Evolutionary conservation across 345 rosid genomes (phyloP), one percentile per base, ranked within the genome.

Genomic region (Boechera retrofracta): DNA sequence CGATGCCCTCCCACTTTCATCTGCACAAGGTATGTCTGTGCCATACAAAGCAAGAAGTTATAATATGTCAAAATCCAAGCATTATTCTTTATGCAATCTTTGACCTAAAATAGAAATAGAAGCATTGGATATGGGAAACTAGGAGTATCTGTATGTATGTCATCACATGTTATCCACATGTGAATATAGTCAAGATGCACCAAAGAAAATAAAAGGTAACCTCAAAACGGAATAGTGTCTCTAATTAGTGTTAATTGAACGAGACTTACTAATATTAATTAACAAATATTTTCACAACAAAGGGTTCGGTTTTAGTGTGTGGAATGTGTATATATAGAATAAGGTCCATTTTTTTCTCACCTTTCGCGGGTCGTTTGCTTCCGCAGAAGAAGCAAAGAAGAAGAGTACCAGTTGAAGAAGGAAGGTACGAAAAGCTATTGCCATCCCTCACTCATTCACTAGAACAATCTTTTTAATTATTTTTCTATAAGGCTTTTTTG

Each of bases 1-100:
- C 31, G 64, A 74, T 74, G 78, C 18, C 68, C 78, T 33, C 72
- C 78, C 45, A 66, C 21, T 64, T 65, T 64, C 77, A 74, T 44
- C 29, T 74, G 72, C 21, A 74, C 77, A 44, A 74, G 77, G 48
- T 65, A 74, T 74, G 66, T 24, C 77, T 74, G 56, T 31, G 13
- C 57, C 64, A 64, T 33, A 33, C 28, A 64, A 65, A 64, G 56
- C n/a, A 72, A 62, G 28, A 74, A 3, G 42, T 41, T 9, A 4
- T 24, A 18, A 8, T 15, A 21, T 28, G 52, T 39, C 33, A 44
- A 59, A 48, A 33, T 58, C 10, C 45, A 57, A 29, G 16, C 64
- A 44, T 59, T 35, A 10, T 53, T 69, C 11, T 10, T 47, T 21
- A 59, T 35, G 49, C 12, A 13, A 13, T 35, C 4, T 47, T 21